A percentile compares a stretch with the other conserved stretches of the same genome.
phyloP scores from a whole-genome alignment of 1,139 yeast genomes.

The Pichia sp. region DNA sequence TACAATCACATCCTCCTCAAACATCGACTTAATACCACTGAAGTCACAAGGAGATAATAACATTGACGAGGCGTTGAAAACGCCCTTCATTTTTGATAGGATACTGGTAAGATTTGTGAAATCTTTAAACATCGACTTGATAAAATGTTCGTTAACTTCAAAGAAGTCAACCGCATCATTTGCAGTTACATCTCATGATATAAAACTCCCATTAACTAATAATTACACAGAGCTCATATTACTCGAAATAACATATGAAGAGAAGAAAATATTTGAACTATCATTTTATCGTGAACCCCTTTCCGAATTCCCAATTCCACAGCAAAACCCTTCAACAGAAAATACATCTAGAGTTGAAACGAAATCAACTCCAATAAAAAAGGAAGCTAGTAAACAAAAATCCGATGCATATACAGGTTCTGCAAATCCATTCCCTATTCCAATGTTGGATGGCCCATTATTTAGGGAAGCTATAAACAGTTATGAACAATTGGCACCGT shows the following conservation, averaged over 20 bases:
- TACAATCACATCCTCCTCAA: neutral
- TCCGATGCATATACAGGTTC: neutral
- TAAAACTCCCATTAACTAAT: constrained; percentile 10
- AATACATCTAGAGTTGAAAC: neutral
- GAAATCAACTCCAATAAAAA: neutral
- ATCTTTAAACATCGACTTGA: neutral
- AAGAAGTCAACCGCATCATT: constrained; percentile 4
- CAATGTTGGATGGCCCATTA: constrained; percentile 71
- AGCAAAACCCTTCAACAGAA: neutral
- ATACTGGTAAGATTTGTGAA: neutral
- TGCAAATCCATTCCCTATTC: constrained; percentile 31
- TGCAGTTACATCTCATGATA: neutral
- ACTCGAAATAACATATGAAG: neutral
- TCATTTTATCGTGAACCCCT: constrained; percentile 12
- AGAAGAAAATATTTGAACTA: neutral
- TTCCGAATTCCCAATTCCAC: neutral
- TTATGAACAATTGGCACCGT: constrained; percentile 44
- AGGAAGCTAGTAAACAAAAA: neutral
- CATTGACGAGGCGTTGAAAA: neutral
- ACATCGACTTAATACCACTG: neutral
- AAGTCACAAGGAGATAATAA: neutral
- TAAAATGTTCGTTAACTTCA: constrained; percentile 8
- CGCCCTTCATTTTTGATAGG: constrained; percentile 9
- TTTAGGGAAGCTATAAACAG: constrained; percentile 57
- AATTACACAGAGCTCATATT: constrained; percentile 1